Percentiles rank a stretch among this genome's conserved stretches.
These are phyloP conservation scores for Rutstroemia sydowiana DNA, from an alignment of 2,329 filamentous ascomycete genomes.

Conservation along the genomic window DNA sequence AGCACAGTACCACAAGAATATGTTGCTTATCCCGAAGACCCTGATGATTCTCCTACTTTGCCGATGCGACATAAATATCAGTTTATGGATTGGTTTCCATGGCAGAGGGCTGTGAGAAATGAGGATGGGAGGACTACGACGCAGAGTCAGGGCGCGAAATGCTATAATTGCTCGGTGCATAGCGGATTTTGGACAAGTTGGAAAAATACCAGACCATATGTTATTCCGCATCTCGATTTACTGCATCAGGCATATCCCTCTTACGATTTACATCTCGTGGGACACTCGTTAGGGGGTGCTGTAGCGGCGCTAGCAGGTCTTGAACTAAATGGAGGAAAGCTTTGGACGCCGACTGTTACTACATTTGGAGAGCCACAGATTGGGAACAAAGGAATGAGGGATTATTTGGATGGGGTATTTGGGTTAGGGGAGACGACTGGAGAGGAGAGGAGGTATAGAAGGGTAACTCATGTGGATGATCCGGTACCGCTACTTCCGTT, in stretches of 20 bases:
- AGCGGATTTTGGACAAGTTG: conserved; percentile 83
- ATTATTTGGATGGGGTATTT: conserved; percentile 21
- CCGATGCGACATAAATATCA: not conserved
- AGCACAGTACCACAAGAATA: conserved; percentile 87
- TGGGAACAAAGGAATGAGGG: conserved; percentile 49
- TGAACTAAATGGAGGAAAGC: conserved; percentile 67
- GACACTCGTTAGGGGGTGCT: conserved; percentile 84
- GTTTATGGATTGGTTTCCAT: not conserved
- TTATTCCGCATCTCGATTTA: conserved; percentile 59
- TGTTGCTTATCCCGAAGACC: conserved; percentile 63
- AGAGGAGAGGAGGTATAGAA: conserved; percentile 46
- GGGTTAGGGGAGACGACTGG: not conserved
- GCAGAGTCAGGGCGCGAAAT: conserved; percentile 37
- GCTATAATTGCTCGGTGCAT: conserved; percentile 86
- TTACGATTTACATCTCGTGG: conserved; percentile 72
- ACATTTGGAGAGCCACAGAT: conserved; percentile 85
- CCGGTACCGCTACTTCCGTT: conserved; percentile 84
- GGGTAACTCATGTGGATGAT: conserved; percentile 80
- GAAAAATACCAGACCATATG: conserved; percentile 61
- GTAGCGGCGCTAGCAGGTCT: conserved; percentile 81
- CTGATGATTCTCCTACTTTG: conserved; percentile 24
- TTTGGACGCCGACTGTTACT: conserved; percentile 71
- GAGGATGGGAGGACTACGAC: not conserved
- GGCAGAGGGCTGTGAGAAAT: not conserved
- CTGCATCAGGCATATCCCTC: conserved; percentile 55